A percentile compares a stretch with the other conserved stretches of the same genome.
These are phyloP conservation scores for Musa itinerans DNA, from an alignment of 176 grass and related monocot genomes.

Conservation along the genomic window DNA sequence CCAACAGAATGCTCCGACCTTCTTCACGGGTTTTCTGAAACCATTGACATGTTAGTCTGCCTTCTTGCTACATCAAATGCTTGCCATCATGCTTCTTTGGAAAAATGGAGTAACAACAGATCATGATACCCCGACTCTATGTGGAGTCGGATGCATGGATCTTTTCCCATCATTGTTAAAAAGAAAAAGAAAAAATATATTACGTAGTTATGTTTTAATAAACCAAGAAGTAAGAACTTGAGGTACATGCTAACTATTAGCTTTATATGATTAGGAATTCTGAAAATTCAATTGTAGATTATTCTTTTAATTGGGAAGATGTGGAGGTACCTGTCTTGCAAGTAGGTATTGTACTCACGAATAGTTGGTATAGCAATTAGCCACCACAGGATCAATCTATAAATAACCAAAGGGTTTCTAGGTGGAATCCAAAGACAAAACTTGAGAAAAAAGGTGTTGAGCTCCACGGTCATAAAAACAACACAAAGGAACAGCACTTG, in stretches of 20 bases:
- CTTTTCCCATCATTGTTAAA: background rate
- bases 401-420: slow-evolving; percentile 71
- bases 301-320: too few species aligned
- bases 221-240: background rate
- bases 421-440: slow-evolving; percentile 98
- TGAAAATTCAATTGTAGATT: slow-evolving; percentile 1
- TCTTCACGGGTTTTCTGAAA: slow-evolving; percentile 87
- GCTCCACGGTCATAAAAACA: slow-evolving; percentile 87
- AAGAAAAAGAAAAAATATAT: too few species aligned
- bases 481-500: slow-evolving; percentile 84
- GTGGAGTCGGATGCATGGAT: background rate
- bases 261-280: background rate
- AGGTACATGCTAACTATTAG: background rate
- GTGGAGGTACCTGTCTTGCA: slow-evolving; percentile 73
- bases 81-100: background rate
- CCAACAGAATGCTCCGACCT: slow-evolving; percentile 97
- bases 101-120: background rate
- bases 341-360: slow-evolving; percentile 93
- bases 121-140: background rate
- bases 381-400: slow-evolving; percentile 94
- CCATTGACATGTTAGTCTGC: background rate
- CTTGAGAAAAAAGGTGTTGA: slow-evolving; percentile 98
- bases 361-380: slow-evolving; percentile 96
- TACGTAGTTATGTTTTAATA: background rate
- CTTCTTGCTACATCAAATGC: background rate